A percentile compares a stretch with the other conserved stretches of the same genome.
These are phyloP conservation scores for Blepharisma undulans DNA, from an alignment of 169 alveolate species.

Conservation along the genomic window DNA sequence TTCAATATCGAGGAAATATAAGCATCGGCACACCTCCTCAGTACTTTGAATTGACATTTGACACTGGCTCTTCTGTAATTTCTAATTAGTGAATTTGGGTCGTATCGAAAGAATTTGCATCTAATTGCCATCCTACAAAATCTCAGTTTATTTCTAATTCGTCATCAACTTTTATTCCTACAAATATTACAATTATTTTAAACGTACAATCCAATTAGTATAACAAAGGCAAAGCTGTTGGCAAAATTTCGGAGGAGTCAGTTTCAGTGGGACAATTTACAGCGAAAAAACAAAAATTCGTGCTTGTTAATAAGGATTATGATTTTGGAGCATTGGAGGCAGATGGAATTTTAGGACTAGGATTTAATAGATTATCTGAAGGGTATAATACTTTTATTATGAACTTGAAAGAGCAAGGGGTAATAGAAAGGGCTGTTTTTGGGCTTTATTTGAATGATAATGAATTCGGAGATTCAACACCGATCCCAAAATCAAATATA, in stretches of 20 bases:
- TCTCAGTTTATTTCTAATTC: not conserved
- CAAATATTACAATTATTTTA: too few species aligned
- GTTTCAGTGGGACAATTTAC: too few species aligned
- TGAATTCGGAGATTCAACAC: not conserved
- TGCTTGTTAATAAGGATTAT: not conserved
- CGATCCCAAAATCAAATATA: not conserved
- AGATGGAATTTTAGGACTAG: slow-evolving; percentile 40
- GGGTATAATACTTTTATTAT: not conserved
- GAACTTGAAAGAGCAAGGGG: not conserved
- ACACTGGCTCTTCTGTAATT: slow-evolving; percentile 35
- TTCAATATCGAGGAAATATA: not conserved
- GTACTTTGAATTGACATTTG: slow-evolving; percentile 67
- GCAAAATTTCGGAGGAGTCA: too few species aligned
- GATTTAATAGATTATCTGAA: not conserved
- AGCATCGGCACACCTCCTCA: slow-evolving; percentile 77
- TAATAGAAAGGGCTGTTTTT: slow-evolving; percentile 17
- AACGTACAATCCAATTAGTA: too few species aligned
- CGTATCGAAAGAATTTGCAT: not conserved
- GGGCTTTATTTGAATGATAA: slow-evolving; percentile 6
- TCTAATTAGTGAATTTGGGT: slow-evolving; percentile 36
- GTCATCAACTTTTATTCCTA: not conserved
- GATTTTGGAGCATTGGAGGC: not conserved
- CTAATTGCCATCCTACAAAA: not conserved
- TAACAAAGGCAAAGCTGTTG: slow-evolving; percentile 19
- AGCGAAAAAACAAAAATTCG: not conserved